phyloP scores from a whole-genome alignment of 2,329 filamentous ascomycete species.

The Claviceps spartinae region DNA sequence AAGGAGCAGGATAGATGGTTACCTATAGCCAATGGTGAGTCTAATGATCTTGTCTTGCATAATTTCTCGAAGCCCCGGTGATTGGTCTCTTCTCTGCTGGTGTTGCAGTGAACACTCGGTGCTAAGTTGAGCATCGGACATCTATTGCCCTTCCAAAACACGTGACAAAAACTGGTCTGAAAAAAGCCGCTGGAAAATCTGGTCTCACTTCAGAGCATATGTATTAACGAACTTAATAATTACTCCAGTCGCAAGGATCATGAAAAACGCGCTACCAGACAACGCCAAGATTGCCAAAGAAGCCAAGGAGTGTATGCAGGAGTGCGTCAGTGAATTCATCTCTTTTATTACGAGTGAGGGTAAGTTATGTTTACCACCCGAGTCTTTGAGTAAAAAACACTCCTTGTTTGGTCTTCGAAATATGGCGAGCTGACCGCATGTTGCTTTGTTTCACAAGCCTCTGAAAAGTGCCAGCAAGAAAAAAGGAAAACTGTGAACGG shows the following conservation, averaged over 20 bases:
- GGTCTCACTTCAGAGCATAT: constrained; percentile 43
- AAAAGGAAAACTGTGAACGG: constrained; percentile 99
- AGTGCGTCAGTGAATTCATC: constrained; percentile 99
- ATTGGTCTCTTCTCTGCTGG: background rate
- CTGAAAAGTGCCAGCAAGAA: constrained; percentile 98
- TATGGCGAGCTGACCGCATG: background rate
- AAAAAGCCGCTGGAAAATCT: constrained; percentile 32
- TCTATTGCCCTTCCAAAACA: constrained; percentile 27
- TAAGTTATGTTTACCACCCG: constrained; percentile 30
- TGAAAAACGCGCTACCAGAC: constrained; percentile 94
- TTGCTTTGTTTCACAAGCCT: constrained; percentile 44
- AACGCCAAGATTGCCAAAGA: constrained; percentile 99
- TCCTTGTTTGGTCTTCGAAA: background rate
- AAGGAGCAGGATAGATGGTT: constrained; percentile 99
- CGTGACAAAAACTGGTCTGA: constrained; percentile 47
- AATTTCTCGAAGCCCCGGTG: background rate
- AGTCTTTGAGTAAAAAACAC: background rate
- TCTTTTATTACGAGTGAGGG: constrained; percentile 99
- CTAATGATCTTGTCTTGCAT: constrained; percentile 13
- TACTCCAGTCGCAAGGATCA: constrained; percentile 93
- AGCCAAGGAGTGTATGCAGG: constrained; percentile 99
- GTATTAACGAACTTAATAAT: constrained; percentile 75
- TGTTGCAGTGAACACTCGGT: background rate
- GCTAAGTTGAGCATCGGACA: constrained; percentile 18
- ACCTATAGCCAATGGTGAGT: constrained; percentile 99